Base-by-base conservation (phyloP, 2,329 filamentous ascomycete species). In the Aureobasidium uvarum region DNA sequence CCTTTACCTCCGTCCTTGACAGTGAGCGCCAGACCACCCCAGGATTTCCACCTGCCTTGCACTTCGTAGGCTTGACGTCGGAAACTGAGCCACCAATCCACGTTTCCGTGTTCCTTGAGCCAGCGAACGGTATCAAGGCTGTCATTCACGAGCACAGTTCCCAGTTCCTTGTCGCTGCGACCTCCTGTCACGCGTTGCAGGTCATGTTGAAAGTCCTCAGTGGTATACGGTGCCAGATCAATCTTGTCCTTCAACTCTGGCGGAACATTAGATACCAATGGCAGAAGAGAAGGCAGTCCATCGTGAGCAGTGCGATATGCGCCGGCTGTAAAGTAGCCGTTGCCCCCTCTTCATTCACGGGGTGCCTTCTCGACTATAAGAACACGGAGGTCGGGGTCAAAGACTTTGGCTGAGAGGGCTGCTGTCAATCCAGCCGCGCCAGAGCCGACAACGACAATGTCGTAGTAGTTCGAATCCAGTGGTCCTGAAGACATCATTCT, bases 351-450 rank as follows among this genome's bases (percentile, higher is more conserved):
- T 83, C 85, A 87, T 5, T 79, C 74, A 62, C 80, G 71, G 0
- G 86, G 85, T 48, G 81, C 83, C 73, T 85, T 87, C 69, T 89
- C 86, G 63, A 89, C 79, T 16, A 89, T 72, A 0, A 86, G 70
- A 3, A 88, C 81, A 0, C 73, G 70, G n/a, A 60, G 56, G 14
- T 38, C n/a, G 10, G 43, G 41, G 28, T 68, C 66, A 2, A 78
- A 78, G 5, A 81, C 79, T 58, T 76, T 70, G 2, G 86, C 85
- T 0, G 85, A 82, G 8, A 84, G 77, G 10, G 86, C 86, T 3
- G 86, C 82, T 13, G 78, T 81, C 74, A 88, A 85, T 16, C 86
- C 87, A 18, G 87, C 87, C 70, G 89, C 89, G 60, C 87, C 87
- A 60, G 82, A 80, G 23, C 87, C 87, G 38, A 87, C 77, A 7